Evolutionary conservation across 106 monocot genomes (phyloP), one percentile per base, ranked within the genome.

Genomic region (Triglochin maritima): DNA sequence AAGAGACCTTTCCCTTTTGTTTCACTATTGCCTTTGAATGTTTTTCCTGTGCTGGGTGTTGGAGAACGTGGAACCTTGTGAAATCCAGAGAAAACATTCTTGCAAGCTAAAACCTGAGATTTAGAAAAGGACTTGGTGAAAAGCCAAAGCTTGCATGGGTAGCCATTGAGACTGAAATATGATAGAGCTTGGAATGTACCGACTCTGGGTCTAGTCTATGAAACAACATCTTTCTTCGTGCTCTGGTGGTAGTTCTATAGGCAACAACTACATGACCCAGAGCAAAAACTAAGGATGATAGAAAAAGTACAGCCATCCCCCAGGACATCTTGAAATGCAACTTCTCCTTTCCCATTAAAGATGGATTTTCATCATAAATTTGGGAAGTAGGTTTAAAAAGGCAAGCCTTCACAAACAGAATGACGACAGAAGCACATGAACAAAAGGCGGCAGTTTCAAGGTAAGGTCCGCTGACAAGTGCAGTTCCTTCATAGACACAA

Each of bases 201-300:
- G 84, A 69, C 82, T 91, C 91, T 13, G 84, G 80, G 54, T 91
- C 91, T 13, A 71, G 46, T 59, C 76, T 69, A 66, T 85, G 73
- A 66, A 87, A 76, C 53, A 91, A 71, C 7, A 92, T 66, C 57
- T 84, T 92, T 71, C 82, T 82, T 49, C 80, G 74, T 61, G 87
- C 91, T 78, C 75, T 82, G 74, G 77, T 87, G 71, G 82, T 87
- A 64, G 84, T 81, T 49, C 87, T 72, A 71, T 92, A 87, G 41
- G 91, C 91, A 57, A 87, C 76, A 9, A 92, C 76, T 53, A 87
- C 77, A 76, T 92, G 91, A 46, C 82, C 84, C 65, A 92, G 80
- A 59, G 84, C 87, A 70, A 92, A 92, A 11, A 87, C 91, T 47
- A 87, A 52, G 2, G 82, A 92, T 29, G 84, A 92, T 50, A 92